Base-by-base conservation (phyloP, 1,284 basidiomycete genomes). In the Papiliotrema flavescens region DNA sequence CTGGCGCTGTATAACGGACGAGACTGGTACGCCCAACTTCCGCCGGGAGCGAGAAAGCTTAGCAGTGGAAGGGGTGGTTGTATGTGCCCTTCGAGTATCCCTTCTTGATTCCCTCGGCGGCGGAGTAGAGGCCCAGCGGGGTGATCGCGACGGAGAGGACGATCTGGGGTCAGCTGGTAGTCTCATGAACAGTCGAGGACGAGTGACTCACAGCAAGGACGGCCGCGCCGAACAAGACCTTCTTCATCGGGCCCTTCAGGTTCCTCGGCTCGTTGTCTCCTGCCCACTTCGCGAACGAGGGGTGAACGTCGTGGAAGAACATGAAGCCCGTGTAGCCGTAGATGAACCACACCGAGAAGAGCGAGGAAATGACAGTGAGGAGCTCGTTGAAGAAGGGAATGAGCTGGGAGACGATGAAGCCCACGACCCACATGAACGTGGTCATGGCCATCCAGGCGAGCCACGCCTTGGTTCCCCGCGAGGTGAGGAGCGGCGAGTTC, bases 331-430 rank as follows among this genome's bases (percentile, higher is more conserved):
- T 60, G n/a, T 62, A 57, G 42, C 71, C 72, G 47, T 62, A 72
- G 22, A 67, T 63, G 61, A 69, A 72, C 71, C 71, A 71, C 6
- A 67, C 66, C 24, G 64, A 68, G 66, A 71, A 71, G 40, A 74
- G 55, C 36, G 67, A 60, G 19, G 65, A 69, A 47, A 73, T 64
- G 54, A 74, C 70, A 32, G 69, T 72, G 24, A 74, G 57, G 49
- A 74, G 67, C 43, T 70, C 60, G 60, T 73, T 74, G 67, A 74
- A 74, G 62, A 73, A 73, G 51, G 70, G 70, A 39, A 73, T 70
- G 47, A 72, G 59, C 51, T 71, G 65, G 26, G 68, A 63, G 49
- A 73, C 55, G 53, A 73, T 51, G 57, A 70, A 74, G 13, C 65
- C 73, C 45, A 65, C 54, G 46, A 65, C 60, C 73, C 73, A 74